Evolutionary conservation across 2,329 filamentous ascomycete species (phyloP).

Genomic region (Scytalidium lignicola): DNA sequence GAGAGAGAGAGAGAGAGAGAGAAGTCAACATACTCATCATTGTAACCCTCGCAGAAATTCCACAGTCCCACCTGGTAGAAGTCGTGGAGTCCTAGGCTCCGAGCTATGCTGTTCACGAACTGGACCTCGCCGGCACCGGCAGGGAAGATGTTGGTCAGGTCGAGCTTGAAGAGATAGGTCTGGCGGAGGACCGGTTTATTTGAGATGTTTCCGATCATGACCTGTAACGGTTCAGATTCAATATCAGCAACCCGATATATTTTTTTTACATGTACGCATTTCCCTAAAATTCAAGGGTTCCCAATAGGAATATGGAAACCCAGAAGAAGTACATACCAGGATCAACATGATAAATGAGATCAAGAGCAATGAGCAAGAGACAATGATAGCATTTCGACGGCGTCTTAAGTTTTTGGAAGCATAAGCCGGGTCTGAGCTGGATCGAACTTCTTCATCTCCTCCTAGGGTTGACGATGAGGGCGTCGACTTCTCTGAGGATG

Average conservation of each 20-base stretch:
- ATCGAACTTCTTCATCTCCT: not conserved
- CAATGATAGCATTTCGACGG: slow-evolving; percentile 41
- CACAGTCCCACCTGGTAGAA: slow-evolving; percentile 92
- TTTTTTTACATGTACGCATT: too few relatives aligned
- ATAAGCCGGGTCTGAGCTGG: too few relatives aligned
- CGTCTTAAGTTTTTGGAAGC: not conserved
- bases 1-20: slow-evolving; percentile 28
- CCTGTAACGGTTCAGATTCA: slow-evolving; percentile 22
- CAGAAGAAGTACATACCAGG: slow-evolving; percentile 46
- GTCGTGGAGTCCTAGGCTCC: slow-evolving; percentile 82
- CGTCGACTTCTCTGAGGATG: not conserved
- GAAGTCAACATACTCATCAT: slow-evolving; percentile 39
- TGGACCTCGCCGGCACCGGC: slow-evolving; percentile 46
- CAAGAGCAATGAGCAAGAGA: slow-evolving; percentile 66
- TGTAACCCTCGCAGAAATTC: slow-evolving; percentile 87
- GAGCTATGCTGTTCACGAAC: slow-evolving; percentile 82
- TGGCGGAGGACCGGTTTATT: slow-evolving; percentile 55
- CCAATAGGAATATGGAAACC: not conserved
- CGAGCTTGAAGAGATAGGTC: slow-evolving; percentile 80
- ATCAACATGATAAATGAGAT: slow-evolving; percentile 74
- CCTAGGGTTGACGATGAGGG: not conserved
- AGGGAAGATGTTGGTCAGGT: slow-evolving; percentile 66
- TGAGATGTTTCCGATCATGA: slow-evolving; percentile 69
- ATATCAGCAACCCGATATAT: not conserved
- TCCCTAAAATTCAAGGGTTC: too few relatives aligned